Base-by-base conservation (phyloP, 1,139 yeast genomes). In the Geotrichum carabidarum region DNA sequence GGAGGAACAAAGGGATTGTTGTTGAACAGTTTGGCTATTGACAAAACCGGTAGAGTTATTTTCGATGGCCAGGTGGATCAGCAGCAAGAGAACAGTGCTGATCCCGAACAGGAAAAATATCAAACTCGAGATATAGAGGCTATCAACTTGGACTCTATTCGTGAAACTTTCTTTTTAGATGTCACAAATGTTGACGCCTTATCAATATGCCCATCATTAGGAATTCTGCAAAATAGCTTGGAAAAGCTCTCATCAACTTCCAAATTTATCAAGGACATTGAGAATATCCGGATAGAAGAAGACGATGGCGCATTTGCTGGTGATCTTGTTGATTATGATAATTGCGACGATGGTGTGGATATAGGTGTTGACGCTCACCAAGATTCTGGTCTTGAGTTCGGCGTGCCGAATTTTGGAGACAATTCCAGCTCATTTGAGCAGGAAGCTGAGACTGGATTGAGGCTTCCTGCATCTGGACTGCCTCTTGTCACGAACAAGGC, bases 1-100 rank as follows among this genome's bases (percentile, higher is more conserved):
- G 96, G 97, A 38, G 97, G 98, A 5, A 91, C 97, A 8, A 88
- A 85, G 64, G 86, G 95, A 53, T 73, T 91, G 55, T 72, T 91
- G 50, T 71, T 89, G 63, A 90, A 89, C 62, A 82, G 91, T 0
- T 75, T 91, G 54, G 74, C 74, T 53, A 77, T 83, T 17, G 86
- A 83, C 61, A 59, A 70, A 4, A 66, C 74, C 0, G 88, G 90
- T 0, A 68, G 86, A 53, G 81, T 85, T n/a, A 78, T 82, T 1
- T 82, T 83, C 63, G 89, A 83, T 62, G 73, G 72, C 9, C 73
- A 69, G 50, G 65, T 65, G 22, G 66, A 66, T 40, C 67, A 62
- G 15, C 56, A 54, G 14, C 59, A 47, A 4, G 64, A 56, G n/a
- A 67, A 59, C 2, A 63, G 57, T 4, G 63, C 54, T 5, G 61